A percentile compares a stretch with the other conserved stretches of the same genome.
Evolutionary conservation across 1,284 basidiomycete species (phyloP).

Genomic region (Grifola frondosa): DNA sequence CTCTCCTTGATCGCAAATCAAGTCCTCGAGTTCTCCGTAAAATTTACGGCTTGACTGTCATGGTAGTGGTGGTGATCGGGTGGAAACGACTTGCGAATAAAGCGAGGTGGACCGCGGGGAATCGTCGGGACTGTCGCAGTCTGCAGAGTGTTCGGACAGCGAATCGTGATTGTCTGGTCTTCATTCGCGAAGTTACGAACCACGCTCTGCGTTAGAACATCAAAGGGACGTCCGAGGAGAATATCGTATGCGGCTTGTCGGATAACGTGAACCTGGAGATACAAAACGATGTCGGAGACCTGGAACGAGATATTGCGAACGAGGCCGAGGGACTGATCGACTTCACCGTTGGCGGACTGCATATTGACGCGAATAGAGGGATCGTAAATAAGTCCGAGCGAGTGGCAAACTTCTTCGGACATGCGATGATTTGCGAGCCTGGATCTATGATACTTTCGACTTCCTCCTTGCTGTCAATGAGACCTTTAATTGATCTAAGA

Average conservation of each 20-base stretch:
- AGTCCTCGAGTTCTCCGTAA: conserved; percentile 11
- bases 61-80: no score
- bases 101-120: conserved; percentile 4
- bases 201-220: conserved; percentile 28
- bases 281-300: conserved; percentile 7
- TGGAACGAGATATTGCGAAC: conserved; percentile 17
- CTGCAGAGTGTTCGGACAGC: conserved; percentile 22
- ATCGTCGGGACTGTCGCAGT: conserved; percentile 23
- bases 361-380: conserved; percentile 16
- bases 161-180: conserved; percentile 23
- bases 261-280: conserved; percentile 28
- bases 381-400: conserved; percentile 16
- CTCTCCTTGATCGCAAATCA: conserved; percentile 7
- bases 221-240: conserved; percentile 34
- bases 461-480: conserved; percentile 12
- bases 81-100: background rate
- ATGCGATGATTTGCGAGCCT: conserved; percentile 25
- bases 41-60: background rate
- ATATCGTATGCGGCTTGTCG: conserved; percentile 28
- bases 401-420: conserved; percentile 18
- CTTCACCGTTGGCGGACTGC: conserved; percentile 24
- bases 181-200: conserved; percentile 23
- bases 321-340: conserved; percentile 24
- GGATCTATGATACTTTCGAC: conserved; percentile 22
- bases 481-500: conserved; percentile 2